Base-by-base conservation (phyloP, 140 eudicot genomes). In the Erigeron philadelphicus region DNA sequence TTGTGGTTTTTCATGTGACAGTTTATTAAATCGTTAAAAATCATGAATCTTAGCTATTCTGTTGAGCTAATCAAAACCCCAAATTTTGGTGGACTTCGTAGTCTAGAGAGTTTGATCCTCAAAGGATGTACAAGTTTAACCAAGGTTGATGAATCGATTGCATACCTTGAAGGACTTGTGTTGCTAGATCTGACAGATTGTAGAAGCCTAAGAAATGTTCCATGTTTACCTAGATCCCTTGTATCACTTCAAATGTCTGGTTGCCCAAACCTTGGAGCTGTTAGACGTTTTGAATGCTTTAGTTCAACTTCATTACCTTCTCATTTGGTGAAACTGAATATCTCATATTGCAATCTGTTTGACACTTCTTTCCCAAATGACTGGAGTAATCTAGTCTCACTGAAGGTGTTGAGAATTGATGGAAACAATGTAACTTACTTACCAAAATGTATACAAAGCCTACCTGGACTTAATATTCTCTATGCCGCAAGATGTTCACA, bases 181-280 rank as follows among this genome's bases (percentile, higher is more conserved):
- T 41, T 78, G 61, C 40, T 78, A 10, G 72, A 78, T 60, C 21
- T 71, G 17, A 18, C 53, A 9, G 50, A 50, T 50, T 78, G 78
- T n/a, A 47, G 7, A 67, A 78, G 41, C 59, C 16, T 78, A 50
- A 66, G 54, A 10, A 50, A 57, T 8, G 35, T 78, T 31, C 78
- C 82, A 31, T 19, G 64, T 48, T 19, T 64, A 11, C 73, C 70
- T 12, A 41, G 23, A 43, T 73, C 72, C 40, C 67, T 78, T 2
- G 48, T 13, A 21, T 21, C 25, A 21, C 25, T 21, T 21, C 25
- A 21, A 21, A 21, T 21, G 25, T 21, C 25, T 21, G 8, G 38
- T 3, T 31, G 38, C 38, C 38, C 38, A 31, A 31, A 31, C 38
- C 38, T 31, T 31, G 38, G 38, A 31, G 38, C 1, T 31, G 38